Evolutionary conservation across 768 basidiomycete species (phyloP).

Genomic region (Boletus fagicola): DNA sequence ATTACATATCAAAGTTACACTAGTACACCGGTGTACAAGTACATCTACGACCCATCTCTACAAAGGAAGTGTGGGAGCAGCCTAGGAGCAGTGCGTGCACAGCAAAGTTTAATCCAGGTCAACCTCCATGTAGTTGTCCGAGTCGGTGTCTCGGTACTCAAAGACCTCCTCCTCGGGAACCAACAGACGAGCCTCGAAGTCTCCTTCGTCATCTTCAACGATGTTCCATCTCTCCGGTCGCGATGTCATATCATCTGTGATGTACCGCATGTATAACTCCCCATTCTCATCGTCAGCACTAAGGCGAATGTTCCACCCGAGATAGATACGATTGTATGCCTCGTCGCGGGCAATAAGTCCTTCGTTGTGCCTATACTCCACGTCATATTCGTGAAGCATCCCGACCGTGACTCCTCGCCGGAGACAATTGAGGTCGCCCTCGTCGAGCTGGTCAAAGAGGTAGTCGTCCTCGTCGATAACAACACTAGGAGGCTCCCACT

Average conservation of each 20-base stretch:
- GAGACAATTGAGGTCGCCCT: constrained; percentile 42
- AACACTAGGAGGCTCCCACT: constrained; percentile 58
- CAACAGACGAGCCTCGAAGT: constrained; percentile 42
- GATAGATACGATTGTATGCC: constrained; percentile 47
- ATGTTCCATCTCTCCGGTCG: constrained; percentile 46
- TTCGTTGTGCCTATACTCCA: constrained; percentile 52
- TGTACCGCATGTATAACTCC: constrained; percentile 40
- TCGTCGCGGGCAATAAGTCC: constrained; percentile 51
- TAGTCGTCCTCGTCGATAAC: constrained; percentile 36
- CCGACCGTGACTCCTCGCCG: constrained; percentile 57
- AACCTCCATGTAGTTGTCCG: constrained; percentile 39
- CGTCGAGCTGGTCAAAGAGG: constrained; percentile 35
- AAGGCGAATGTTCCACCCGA: constrained; percentile 68
- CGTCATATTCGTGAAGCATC: constrained; percentile 56
- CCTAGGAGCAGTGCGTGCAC: neutral
- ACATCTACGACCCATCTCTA: constrained; percentile 2
- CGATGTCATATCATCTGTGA: constrained; percentile 40
- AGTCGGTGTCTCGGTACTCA: constrained; percentile 39
- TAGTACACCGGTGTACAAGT: constrained; percentile 1
- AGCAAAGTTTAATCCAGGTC: constrained; percentile 8
- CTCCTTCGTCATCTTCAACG: constrained; percentile 37
- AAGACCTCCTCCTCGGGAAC: constrained; percentile 34
- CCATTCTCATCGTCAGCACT: constrained; percentile 42
- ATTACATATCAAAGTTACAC: constrained; percentile 2
- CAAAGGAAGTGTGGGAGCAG: neutral